These are phyloP conservation scores for Cymbopogon flexuosus DNA, from an alignment of 202 grass and related monocot species.

Conservation along the genomic window DNA sequence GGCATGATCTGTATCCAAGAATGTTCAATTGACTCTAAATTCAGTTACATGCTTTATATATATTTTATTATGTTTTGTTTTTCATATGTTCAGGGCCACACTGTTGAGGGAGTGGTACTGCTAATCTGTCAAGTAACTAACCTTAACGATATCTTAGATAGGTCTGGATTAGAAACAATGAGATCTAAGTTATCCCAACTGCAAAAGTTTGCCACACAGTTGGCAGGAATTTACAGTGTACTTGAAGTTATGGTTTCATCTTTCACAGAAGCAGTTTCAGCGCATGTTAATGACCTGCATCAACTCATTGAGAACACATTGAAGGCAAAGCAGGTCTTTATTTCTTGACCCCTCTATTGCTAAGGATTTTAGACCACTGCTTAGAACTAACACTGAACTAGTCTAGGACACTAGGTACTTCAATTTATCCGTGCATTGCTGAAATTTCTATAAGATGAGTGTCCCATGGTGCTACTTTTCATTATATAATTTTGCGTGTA, in stretches of 20 bases:
- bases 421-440: background rate
- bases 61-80: background rate
- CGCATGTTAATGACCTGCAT: constrained; percentile 80
- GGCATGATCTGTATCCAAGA: constrained; percentile 63
- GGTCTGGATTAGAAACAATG: constrained; percentile 44
- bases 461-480: background rate
- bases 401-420: background rate
- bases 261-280: constrained; percentile 62
- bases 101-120: constrained; percentile 15
- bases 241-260: constrained; percentile 80
- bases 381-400: constrained; percentile 1
- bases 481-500: background rate
- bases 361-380: background rate
- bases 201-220: constrained; percentile 68
- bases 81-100: constrained; percentile 1
- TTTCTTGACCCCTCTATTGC: constrained; percentile 26
- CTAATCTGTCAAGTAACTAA: constrained; percentile 18
- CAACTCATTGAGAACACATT: constrained; percentile 64
- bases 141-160: constrained; percentile 71
- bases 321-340: constrained; percentile 85
- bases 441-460: constrained; percentile 19
- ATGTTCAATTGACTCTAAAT: constrained; percentile 14
- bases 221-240: constrained; percentile 74
- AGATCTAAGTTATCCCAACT: constrained; percentile 50
- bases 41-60: background rate